phyloP scores from a whole-genome alignment of 805 yeast genomes.

The Saccharomycopsis vini region DNA sequence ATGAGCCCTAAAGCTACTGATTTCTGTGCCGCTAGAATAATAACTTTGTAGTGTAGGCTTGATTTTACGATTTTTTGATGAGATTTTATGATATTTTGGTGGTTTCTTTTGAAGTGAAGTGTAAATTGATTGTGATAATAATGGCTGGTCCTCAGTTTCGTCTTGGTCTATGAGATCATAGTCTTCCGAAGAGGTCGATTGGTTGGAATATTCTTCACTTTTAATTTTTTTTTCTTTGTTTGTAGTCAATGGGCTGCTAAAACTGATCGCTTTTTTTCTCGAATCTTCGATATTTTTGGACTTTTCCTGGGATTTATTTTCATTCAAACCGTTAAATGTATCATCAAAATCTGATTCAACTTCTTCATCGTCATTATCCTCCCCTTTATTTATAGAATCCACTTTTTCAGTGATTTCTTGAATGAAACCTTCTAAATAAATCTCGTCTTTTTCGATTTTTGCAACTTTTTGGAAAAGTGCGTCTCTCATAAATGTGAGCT shows the following conservation, averaged over 20 bases:
- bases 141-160: constrained; percentile 23
- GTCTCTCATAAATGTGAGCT: constrained; percentile 42
- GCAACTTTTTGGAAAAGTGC: constrained; percentile 52
- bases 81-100: constrained; percentile 21
- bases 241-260: too few relatives aligned
- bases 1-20: constrained; percentile 44
- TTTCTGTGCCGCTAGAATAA: constrained; percentile 49
- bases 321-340: too few relatives aligned
- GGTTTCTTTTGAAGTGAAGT: constrained; percentile 32
- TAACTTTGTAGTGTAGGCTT: constrained; percentile 58
- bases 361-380: constrained; percentile 1
- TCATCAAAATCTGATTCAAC: not conserved
- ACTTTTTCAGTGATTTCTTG: constrained; percentile 36
- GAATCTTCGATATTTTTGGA: too few relatives aligned
- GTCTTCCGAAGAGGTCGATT: constrained; percentile 13
- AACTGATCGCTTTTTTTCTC: not conserved
- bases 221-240: not conserved
- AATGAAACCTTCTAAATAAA: constrained; percentile 42
- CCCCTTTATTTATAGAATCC: constrained; percentile 19
- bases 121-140: constrained; percentile 36
- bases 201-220: constrained; percentile 1
- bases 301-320: too few relatives aligned
- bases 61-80: constrained; percentile 35
- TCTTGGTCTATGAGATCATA: constrained; percentile 17
- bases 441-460: constrained; percentile 50